Conservation (phyloP, 495 filamentous ascomycete genomes). For the Penicillium egyptiacum region DNA sequence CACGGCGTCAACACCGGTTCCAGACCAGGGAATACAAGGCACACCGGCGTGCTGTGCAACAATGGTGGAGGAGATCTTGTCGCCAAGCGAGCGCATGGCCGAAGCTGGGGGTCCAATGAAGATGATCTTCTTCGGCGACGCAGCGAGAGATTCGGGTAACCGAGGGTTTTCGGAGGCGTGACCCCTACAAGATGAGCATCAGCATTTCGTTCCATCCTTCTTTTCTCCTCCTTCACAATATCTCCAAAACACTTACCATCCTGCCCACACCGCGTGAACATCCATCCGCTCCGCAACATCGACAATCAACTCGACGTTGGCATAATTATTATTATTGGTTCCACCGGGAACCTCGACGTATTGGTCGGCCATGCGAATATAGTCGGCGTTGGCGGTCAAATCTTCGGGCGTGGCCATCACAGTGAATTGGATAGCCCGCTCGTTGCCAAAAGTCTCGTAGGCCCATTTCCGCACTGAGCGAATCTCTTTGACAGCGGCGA, state of each 20-base stretch:
- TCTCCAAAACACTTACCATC: slow-evolving; percentile 65
- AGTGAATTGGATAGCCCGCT: slow-evolving; percentile 97
- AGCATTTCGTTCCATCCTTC: slow-evolving; percentile 1
- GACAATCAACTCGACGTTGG: slow-evolving; percentile 98
- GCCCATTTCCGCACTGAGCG: slow-evolving; percentile 99
- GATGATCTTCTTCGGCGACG: slow-evolving; percentile 95
- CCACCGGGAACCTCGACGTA: slow-evolving; percentile 98
- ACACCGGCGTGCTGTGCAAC: slow-evolving; percentile 97
- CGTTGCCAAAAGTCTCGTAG: slow-evolving; percentile 98
- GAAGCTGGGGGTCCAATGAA: slow-evolving; percentile 98
- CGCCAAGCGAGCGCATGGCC: slow-evolving; percentile 96
- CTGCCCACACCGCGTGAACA: slow-evolving; percentile 98
- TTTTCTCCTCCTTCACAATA: not conserved
- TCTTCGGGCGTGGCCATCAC: slow-evolving; percentile 99
- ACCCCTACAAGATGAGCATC: slow-evolving; percentile 58
- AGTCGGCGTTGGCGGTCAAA: slow-evolving; percentile 95
- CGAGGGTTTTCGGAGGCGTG: slow-evolving; percentile 99
- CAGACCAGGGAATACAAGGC: slow-evolving; percentile 98
- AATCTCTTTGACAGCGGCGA: slow-evolving; percentile 98
- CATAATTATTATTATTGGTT: slow-evolving; percentile 99
- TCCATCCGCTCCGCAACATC: slow-evolving; percentile 99
- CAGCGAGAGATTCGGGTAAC: slow-evolving; percentile 90
- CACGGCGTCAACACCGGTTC: slow-evolving; percentile 84
- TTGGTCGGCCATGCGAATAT: slow-evolving; percentile 99
- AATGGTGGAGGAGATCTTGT: slow-evolving; percentile 99